Evolutionary conservation across 176 grass and related monocot genomes (phyloP), one percentile per base, ranked within the genome.

Genomic region (Bothriochloa decipiens): DNA sequence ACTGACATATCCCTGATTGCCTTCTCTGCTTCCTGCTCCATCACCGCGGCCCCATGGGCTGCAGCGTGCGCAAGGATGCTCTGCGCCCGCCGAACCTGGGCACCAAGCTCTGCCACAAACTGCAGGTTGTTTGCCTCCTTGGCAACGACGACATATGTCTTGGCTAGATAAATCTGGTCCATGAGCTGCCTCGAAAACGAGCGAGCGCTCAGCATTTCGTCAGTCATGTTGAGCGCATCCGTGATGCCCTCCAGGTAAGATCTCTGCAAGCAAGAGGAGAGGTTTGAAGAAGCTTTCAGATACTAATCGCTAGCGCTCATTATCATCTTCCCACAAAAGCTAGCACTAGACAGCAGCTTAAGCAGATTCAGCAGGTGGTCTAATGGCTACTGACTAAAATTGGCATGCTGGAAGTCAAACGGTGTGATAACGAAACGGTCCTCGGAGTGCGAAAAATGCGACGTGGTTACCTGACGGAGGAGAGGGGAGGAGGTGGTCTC

Each of bases 131-230:
- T 92, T 62, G 78, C 89, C 70, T 99, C 96, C 72, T 94, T 99
- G 1, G 96, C 89, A 8, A 86, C 87, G 33, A 87, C 76, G 6
- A 90, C 26, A 53, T 94, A 96, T n/a, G 93, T 86, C 46, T 94
- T 99, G 23, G 96, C 96, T 40, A 99, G 91, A n/a, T 88, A 86
- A 80, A 96, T 96, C 85, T 99, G 96, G 66, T 99, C 93, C 74
- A 86, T 78, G 22, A 99, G 86, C 79, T 99, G 96, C 32, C 96
- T 91, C 0, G 91, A 84, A n/a, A 94, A 88, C 0, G 96, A 99
- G 82, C 78, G 79, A 22, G 90, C 81, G 26, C 61, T 99, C 52
- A 96, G 66, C 90, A 99, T 94, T 43, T 99, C 96, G 12, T 96
- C 91, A 0, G 93, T 91, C 79, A 99, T 86, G 78, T 96, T 99